phyloP scores from a whole-genome alignment of 352 stramenopile genomes.

The Phytophthora capsici region DNA sequence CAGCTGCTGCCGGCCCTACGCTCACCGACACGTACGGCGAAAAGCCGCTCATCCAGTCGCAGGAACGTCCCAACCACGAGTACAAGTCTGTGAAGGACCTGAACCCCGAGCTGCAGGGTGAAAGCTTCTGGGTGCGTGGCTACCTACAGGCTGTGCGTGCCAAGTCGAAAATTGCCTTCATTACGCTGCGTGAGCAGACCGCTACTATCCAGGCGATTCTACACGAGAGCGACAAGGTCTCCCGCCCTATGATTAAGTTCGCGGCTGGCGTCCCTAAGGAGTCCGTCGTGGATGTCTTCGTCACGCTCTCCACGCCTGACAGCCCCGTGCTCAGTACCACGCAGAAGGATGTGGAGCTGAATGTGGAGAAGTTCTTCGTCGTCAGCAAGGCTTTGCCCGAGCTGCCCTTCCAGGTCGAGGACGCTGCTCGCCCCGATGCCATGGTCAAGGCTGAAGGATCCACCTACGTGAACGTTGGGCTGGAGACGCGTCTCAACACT shows the following conservation, averaged over 20 bases:
- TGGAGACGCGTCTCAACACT: conserved; percentile 96
- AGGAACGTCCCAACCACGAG: conserved; percentile 63
- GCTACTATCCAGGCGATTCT: conserved; percentile 96
- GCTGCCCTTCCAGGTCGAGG: conserved; percentile 95
- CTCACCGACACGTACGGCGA: conserved; percentile 91
- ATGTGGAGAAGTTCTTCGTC: conserved; percentile 94
- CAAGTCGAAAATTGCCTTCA: conserved; percentile 96
- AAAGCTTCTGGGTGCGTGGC: conserved; percentile 95
- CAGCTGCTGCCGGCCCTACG: conserved; percentile 63
- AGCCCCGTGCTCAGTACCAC: conserved; percentile 94
- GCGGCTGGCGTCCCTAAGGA: conserved; percentile 94
- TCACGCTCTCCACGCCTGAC: conserved; percentile 89
- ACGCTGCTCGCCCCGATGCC: conserved; percentile 91
- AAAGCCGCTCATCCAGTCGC: conserved; percentile 90
- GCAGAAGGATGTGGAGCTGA: conserved; percentile 95
- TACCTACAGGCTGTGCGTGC: conserved; percentile 95
- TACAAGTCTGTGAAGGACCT: conserved; percentile 74
- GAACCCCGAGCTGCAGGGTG: conserved; percentile 78
- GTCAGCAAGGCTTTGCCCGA: conserved; percentile 94
- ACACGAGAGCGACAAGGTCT: conserved; percentile 87
- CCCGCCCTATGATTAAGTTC: conserved; percentile 98
- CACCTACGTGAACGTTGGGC: conserved; percentile 86
- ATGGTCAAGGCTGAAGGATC: conserved; percentile 84
- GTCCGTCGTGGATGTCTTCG: conserved; percentile 97
- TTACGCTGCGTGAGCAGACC: conserved; percentile 96